Evolutionary conservation across 345 rosid genomes (phyloP), one percentile per base, ranked within the genome.

Genomic region (Lenwebbia sp.): DNA sequence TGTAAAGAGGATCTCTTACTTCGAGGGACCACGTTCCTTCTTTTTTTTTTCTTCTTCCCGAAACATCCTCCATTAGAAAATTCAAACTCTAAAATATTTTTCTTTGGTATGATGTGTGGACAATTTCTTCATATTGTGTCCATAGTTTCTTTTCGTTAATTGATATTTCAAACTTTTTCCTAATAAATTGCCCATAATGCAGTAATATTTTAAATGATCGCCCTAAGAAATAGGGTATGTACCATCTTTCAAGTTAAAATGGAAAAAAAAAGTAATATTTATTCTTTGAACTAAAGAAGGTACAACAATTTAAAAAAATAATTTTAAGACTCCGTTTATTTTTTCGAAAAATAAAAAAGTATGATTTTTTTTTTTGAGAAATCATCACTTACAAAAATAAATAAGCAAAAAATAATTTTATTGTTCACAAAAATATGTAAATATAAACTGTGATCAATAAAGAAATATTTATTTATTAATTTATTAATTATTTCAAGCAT

Each of bases 101-200:
- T 62, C 41, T 33, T 62, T 0, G 7, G 3, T 17, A 30, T 28
- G 7, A 62, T 13, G 0, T 3, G 22, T 0, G 62, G 11, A 28
- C 5, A 28, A 30, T 4, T 15, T 3, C 21, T 60, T 30, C 3
- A 2, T 4, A 30, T 30, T 0, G 37, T 15, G 28, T 7, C 1
- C 0, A 30, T 2, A 33, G 76, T 65, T 70, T 1, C 25, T 70
- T 70, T 17, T 1, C 2, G 19, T 33, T 0, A 1, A 15, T 70
- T 10, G 78, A 33, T 33, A 37, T 4, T 17, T 70, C 4, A 9
- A 19, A 37, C 6, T 3, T 9, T 9, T 15, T 70, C 19, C 13
- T 19, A 17, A 0, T 33, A 37, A 33, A 40, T 40, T 40, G 40
- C 40, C 40, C 40, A 40, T 40, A 40, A 40, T 40, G 40, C 40